Evolutionary conservation across 164 flowering plant species (phyloP).

Genomic region (Nymphaea colorata): DNA sequence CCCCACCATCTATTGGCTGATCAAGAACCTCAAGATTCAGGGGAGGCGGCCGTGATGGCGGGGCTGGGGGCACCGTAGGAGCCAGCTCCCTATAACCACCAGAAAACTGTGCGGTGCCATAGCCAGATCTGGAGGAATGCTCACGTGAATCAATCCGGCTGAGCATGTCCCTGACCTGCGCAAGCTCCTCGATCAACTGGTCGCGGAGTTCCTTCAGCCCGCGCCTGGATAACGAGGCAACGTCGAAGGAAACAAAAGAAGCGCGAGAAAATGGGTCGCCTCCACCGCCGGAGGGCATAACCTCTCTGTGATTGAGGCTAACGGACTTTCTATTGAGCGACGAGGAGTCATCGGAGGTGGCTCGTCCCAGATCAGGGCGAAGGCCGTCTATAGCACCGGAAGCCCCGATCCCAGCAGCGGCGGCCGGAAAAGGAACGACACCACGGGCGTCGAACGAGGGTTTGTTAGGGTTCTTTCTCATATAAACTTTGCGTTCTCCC

Average conservation of each 20-base stretch:
- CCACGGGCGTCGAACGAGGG: background rate
- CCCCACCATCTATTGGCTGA: background rate
- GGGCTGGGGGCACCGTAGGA: background rate
- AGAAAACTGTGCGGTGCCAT: conserved; percentile 11
- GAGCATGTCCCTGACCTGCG: conserved; percentile 35
- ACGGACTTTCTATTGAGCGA: conserved; percentile 15
- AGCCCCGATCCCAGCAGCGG: background rate
- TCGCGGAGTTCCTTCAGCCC: conserved; percentile 44
- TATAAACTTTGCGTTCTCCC: conserved; percentile 26
- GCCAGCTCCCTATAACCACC: conserved; percentile 10
- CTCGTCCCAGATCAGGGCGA: conserved; percentile 7
- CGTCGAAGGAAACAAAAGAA: conserved; percentile 14
- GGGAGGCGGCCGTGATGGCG: conserved; percentile 1
- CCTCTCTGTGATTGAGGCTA: conserved; percentile 3
- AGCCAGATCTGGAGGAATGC: conserved; percentile 13
- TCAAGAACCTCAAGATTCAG: background rate
- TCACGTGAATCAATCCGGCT: conserved; percentile 44
- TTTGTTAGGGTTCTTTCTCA: conserved; percentile 25
- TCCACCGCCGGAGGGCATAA: background rate
- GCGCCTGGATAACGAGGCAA: conserved; percentile 25
- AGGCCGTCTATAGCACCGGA: background rate
- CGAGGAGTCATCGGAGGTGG: conserved; percentile 12
- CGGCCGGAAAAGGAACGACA: background rate
- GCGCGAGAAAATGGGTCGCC: background rate
- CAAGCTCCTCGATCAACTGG: conserved; percentile 39